Evolutionary conservation across 1,284 basidiomycete species (phyloP), one percentile per base, ranked within the genome.

Genomic region (Tilletia indica): DNA sequence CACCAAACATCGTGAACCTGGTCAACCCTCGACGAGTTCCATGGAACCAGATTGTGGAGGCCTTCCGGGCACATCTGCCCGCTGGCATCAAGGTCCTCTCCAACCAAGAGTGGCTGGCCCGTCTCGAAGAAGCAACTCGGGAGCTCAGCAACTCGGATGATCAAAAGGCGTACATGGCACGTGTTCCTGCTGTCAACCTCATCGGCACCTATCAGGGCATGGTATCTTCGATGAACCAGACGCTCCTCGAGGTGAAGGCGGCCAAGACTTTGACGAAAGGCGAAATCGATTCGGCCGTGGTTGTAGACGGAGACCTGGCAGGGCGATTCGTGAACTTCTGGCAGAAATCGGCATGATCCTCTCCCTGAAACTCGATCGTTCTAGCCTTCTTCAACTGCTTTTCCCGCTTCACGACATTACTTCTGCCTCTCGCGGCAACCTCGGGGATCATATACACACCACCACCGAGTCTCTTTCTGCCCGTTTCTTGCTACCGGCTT

Each of bases 1-100:
- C 16, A 36, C 6, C 31, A 21, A 64, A 64, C 61, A 36, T 64
- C 14, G 36, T 64, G 38, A 64, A 64, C 36, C 61, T 64, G 36
- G 31, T 34, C 34, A 38, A 64, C 38, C 61, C 61, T 14, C 38
- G 39, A 0, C 31, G 34, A 19, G 36, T 42, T 25, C 2, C 36
- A 2, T 64, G 61, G 61, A 3, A 3, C 31, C 12, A 11, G 6
- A 36, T 39, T 3, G 0, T 64, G 3, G 21, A 64, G 31, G 31
- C 61, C 31, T 64, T 64, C 61, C 34, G 34, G 1, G 3, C 61
- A 4, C 61, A 64, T 6, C 16, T 58, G 34, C 56, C 56, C 21
- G 21, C n/a, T 21, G 12, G n/a, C 5, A 25, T 58, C 56, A 5
- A 58, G 25, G n/a, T 58, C 21, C 25, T 58, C 3, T 25, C 56